Percentiles rank a stretch among this genome's conserved stretches.
These are phyloP conservation scores for Termitomyces sp. DNA, from an alignment of 768 basidiomycete genomes.

Conservation along the genomic window DNA sequence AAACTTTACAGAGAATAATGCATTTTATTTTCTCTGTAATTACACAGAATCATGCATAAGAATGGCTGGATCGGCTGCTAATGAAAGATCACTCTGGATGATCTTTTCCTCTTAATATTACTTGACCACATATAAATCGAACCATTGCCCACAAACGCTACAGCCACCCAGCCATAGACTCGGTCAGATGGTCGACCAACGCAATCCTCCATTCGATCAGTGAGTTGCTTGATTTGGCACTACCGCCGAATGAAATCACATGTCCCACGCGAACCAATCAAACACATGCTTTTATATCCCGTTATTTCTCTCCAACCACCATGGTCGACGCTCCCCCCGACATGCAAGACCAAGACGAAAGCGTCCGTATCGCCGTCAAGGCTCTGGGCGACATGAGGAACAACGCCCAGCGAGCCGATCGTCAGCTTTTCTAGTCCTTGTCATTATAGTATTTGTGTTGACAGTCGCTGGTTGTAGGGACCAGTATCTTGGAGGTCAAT, in stretches of 20 bases:
- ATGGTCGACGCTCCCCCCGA: constrained; percentile 11
- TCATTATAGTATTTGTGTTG: background rate
- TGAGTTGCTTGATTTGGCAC: background rate
- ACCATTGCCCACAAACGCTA: background rate
- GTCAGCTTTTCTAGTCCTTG: constrained; percentile 1
- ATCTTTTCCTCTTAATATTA: background rate
- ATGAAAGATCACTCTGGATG: background rate
- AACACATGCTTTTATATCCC: constrained; percentile 10
- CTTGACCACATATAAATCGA: too few relatives aligned
- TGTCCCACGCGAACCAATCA: constrained; percentile 9
- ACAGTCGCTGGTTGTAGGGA: constrained; percentile 4
- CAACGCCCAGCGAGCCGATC: constrained; percentile 22
- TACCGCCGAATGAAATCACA: constrained; percentile 10
- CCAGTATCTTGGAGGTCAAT: constrained; percentile 14
- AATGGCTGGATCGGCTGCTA: too few relatives aligned
- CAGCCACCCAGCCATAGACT: too few relatives aligned
- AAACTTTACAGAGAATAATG: too few relatives aligned
- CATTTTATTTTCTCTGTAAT: too few relatives aligned
- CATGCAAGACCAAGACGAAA: constrained; percentile 59
- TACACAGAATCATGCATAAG: too few relatives aligned
- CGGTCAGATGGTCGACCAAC: too few relatives aligned
- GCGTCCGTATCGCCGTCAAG: constrained; percentile 71
- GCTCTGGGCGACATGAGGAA: constrained; percentile 79
- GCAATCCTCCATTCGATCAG: background rate
- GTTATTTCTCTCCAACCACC: constrained; percentile 13